These are phyloP conservation scores for Capsaspora owczarzaki DNA, from an alignment of 78 protist genomes.

Conservation along the genomic window DNA sequence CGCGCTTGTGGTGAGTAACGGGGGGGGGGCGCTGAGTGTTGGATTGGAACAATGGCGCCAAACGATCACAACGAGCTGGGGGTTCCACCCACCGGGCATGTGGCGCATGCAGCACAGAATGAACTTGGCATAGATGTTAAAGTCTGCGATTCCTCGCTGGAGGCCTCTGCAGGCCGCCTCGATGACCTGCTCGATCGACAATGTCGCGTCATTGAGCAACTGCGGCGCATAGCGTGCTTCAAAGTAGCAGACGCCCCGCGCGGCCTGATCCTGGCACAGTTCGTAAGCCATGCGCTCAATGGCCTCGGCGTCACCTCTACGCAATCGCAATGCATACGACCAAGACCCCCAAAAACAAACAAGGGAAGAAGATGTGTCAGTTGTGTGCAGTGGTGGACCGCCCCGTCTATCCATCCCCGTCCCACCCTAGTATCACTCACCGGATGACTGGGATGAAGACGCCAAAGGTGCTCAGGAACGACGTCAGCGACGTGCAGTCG, in stretches of 20 bases:
- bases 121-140: background rate
- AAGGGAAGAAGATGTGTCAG: background rate
- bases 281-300: background rate
- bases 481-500: background rate
- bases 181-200: background rate
- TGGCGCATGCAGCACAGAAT: background rate
- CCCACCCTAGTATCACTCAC: background rate
- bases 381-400: background rate
- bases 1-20: too few relatives aligned
- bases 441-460: background rate
- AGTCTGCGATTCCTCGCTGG: background rate
- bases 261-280: background rate
- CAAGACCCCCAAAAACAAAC: background rate
- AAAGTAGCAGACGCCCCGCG: background rate
- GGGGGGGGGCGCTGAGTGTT: background rate
- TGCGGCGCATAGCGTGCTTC: constrained; percentile 6
- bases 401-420: background rate
- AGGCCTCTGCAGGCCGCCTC: background rate
- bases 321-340: background rate
- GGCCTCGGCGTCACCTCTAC: background rate
- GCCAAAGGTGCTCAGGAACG: background rate
- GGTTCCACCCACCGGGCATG: background rate
- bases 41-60: background rate
- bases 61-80: background rate
- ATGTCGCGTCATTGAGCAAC: background rate